Base-by-base conservation (phyloP, 306 rosid genomes). In the Boehmeria nivea region DNA sequence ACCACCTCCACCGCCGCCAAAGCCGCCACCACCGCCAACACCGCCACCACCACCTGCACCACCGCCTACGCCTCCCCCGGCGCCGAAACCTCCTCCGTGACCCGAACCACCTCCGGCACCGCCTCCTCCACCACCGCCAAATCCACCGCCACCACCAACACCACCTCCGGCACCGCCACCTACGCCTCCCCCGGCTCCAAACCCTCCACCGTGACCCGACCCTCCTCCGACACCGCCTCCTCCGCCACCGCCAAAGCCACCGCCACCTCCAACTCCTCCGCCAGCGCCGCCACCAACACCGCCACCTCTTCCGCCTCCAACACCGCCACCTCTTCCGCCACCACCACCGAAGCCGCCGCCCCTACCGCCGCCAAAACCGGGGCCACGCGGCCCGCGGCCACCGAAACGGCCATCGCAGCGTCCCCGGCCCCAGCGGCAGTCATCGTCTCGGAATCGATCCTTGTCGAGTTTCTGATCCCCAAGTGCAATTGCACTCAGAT, bases 401-500 rank as follows among this genome's bases (percentile, higher is more conserved):
- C 21, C 31, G 19, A 45, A 60, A 47, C 44, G 6, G 36, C 11
- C 14, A 6, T 15, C 33, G 20, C 86, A 57, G 15, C 66, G 68
- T 4, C 84, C 73, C 21, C 83, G 75, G 7, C 80, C 82, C 68
- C 78, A 81, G 54, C 69, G 66, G 48, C 97, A 81, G 39, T 67
- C 78, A 34, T 54, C 79, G 40, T 78, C 78, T 0, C 52, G 57
- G 51, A 63, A 85, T 51, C 87, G 50, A 1, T 46, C 60, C 55
- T 70, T 31, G 42, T 81, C 61, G 54, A 85, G 74, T 70, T 72
- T 74, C 8, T 64, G 49, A 75, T 83, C 95, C 18, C 83, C 89
- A 34, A 77, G 62, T 45, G 62, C 25, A 22, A 54, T 12, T 34
- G 76, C 69, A 26, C 81, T 81, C 63, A 81, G 40, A 24, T 77